Evolutionary conservation across 805 yeast genomes (phyloP), one percentile per base, ranked within the genome.

Genomic region (Candida morakotiae): DNA sequence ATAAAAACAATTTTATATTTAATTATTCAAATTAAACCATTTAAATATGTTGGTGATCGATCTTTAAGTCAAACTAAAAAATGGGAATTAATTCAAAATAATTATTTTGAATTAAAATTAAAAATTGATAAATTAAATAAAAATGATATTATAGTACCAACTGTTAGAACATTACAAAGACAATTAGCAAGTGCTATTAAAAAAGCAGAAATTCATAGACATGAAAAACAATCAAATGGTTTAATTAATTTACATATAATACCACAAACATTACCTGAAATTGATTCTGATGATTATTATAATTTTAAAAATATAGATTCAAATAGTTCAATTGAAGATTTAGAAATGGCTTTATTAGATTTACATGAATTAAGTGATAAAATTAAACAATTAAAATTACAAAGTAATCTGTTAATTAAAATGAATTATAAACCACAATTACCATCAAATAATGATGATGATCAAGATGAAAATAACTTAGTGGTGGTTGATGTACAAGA

Each of bases 121-220:
- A 24, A 20, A 9, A 17, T 17, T 23, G 27, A 34, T 14, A 10
- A 17, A 23, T 11, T 23, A 18, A 26, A 25, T 13, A 34, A 31
- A 24, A 13, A 30, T 14, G 39, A 40, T 13, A 26, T 51, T 7
- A 41, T 52, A 8, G 52, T 58, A 5, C 67, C 67, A 22, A 61
- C 68, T 2, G 56, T 62, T n/a, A 43, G 68, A 24, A 62, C 68
- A 0, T 48, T 62, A 37, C 68, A 62, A 40, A 44, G 68, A 14
- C 67, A 62, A 31, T 43, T 62, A 28, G 53, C 64, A 13, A 40
- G 54, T 3, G 67, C 68, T 7, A 43, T 62, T 17, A 53, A 49
- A 38, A 61, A 57, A 40, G 64, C 63, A 6, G 39, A 39, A 33
- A 14, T 17, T 7, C 41, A 40, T 31, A 39, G 44, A 17, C 25